phyloP scores from a whole-genome alignment of 768 basidiomycete genomes.

The Brasilioporus rufonigricans region DNA sequence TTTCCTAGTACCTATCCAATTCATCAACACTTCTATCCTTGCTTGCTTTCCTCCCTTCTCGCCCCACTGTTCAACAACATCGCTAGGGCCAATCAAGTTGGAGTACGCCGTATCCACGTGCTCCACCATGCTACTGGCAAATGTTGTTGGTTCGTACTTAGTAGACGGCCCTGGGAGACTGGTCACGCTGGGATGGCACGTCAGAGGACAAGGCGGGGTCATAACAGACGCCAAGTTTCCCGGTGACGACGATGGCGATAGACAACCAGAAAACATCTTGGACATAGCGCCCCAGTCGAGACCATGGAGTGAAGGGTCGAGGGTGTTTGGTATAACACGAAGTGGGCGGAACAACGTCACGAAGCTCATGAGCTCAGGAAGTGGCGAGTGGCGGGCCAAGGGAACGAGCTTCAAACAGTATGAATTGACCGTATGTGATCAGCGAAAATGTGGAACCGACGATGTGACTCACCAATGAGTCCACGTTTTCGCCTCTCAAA shows the following conservation, averaged over 20 bases:
- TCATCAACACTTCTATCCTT: slow-evolving; percentile 45
- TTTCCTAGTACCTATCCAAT: slow-evolving; percentile 38
- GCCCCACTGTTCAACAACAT: slow-evolving; percentile 55
- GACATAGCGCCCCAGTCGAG: slow-evolving; percentile 77
- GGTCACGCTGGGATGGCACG: slow-evolving; percentile 4
- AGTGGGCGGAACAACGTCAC: slow-evolving; percentile 80
- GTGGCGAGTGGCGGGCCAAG: slow-evolving; percentile 80
- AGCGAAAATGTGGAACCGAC: background rate
- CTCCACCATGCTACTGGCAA: slow-evolving; percentile 13
- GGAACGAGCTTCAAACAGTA: slow-evolving; percentile 61
- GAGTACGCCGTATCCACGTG: slow-evolving; percentile 53
- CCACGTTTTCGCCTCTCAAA: slow-evolving; percentile 45
- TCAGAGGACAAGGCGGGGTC: slow-evolving; percentile 24
- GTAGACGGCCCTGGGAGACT: slow-evolving; percentile 25
- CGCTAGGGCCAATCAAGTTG: slow-evolving; percentile 61
- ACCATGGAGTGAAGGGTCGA: slow-evolving; percentile 45
- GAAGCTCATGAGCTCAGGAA: slow-evolving; percentile 81
- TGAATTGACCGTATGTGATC: background rate
- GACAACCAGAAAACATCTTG: slow-evolving; percentile 59
- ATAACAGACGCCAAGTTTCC: slow-evolving; percentile 15
- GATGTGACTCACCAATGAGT: slow-evolving; percentile 53
- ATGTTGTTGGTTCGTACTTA: background rate
- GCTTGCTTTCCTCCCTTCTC: slow-evolving; percentile 43
- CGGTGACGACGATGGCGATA: slow-evolving; percentile 30
- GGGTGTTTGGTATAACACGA: slow-evolving; percentile 79